phyloP scores from a whole-genome alignment of 2,329 filamentous ascomycete species.

The Claviceps fusiformis region DNA sequence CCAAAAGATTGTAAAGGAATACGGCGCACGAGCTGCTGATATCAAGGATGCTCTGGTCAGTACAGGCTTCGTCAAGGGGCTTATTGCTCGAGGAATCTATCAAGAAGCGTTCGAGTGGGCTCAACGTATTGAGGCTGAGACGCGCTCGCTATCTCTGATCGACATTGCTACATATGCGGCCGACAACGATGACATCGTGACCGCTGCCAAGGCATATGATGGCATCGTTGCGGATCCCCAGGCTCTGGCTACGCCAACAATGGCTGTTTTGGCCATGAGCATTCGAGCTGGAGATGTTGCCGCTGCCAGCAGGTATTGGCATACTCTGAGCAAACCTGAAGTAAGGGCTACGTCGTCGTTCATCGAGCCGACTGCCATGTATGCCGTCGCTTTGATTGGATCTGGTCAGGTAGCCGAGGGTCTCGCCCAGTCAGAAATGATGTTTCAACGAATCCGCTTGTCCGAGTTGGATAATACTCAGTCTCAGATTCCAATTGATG shows the following conservation, averaged over 20 bases:
- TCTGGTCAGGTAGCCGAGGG: slow-evolving; percentile 76
- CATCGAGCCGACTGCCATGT: slow-evolving; percentile 85
- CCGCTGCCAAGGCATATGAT: slow-evolving; percentile 54
- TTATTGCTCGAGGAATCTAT: slow-evolving; percentile 57
- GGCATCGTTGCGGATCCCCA: slow-evolving; percentile 38
- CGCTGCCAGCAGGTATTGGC: slow-evolving; percentile 69
- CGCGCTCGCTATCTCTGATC: slow-evolving; percentile 51
- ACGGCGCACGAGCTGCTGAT: slow-evolving; percentile 41
- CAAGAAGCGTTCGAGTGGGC: slow-evolving; percentile 63
- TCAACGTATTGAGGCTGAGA: slow-evolving; percentile 44
- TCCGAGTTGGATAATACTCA: slow-evolving; percentile 27
- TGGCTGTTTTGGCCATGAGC: slow-evolving; percentile 76
- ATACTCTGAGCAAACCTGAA: slow-evolving; percentile 50
- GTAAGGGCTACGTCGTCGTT: slow-evolving; percentile 48
- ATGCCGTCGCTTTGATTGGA: slow-evolving; percentile 73
- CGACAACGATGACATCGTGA: slow-evolving; percentile 57
- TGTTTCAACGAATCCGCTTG: slow-evolving; percentile 73
- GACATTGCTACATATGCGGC: slow-evolving; percentile 66
- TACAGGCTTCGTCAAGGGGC: slow-evolving; percentile 66
- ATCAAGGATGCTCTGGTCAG: slow-evolving; percentile 61
- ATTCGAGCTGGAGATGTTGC: slow-evolving; percentile 70
- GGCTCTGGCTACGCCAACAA: slow-evolving; percentile 45
- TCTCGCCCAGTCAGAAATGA: slow-evolving; percentile 62
- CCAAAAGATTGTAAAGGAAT: slow-evolving; percentile 57
- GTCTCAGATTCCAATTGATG: slow-evolving; percentile 42